These are phyloP conservation scores for Chlorencoelia australis DNA, from an alignment of 2,329 filamentous ascomycete genomes.

Conservation along the genomic window DNA sequence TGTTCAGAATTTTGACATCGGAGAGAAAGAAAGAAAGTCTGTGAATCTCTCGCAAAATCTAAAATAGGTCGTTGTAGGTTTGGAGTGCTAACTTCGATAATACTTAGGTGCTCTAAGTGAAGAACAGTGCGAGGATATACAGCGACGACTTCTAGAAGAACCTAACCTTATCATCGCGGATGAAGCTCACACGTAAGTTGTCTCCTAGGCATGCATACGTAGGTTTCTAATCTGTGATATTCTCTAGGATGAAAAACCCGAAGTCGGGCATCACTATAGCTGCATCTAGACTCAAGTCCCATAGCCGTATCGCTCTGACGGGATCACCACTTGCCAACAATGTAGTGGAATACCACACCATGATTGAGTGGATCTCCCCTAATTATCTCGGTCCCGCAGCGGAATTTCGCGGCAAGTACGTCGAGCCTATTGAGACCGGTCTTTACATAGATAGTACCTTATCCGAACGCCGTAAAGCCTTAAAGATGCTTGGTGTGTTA, in stretches of 20 bases:
- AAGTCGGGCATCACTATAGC: slow-evolving; percentile 40
- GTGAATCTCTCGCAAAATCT: too few species aligned
- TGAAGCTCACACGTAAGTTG: slow-evolving; percentile 80
- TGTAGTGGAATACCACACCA: slow-evolving; percentile 72
- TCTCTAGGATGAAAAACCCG: slow-evolving; percentile 62
- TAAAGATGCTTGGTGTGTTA: slow-evolving; percentile 60
- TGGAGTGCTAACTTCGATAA: too few species aligned
- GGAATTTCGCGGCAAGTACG: slow-evolving; percentile 64
- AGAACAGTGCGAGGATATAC: slow-evolving; percentile 31
- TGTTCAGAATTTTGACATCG: slow-evolving; percentile 52
- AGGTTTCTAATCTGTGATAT: too few species aligned
- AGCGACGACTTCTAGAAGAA: slow-evolving; percentile 42
- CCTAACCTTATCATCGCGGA: slow-evolving; percentile 73
- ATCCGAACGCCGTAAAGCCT: slow-evolving; percentile 44
- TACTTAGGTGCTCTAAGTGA: slow-evolving; percentile 22
- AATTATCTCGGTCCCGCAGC: slow-evolving; percentile 58
- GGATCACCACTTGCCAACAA: slow-evolving; percentile 82
- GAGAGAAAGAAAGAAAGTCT: too few species aligned
- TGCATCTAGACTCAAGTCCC: slow-evolving; percentile 52
- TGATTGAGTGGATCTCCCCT: slow-evolving; percentile 80
- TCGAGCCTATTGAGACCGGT: slow-evolving; percentile 62
- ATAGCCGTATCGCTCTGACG: slow-evolving; percentile 70
- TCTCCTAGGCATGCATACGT: too few species aligned
- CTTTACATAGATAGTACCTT: slow-evolving; percentile 53
- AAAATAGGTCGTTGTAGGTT: too few species aligned